phyloP scores from a whole-genome alignment of 495 filamentous ascomycete genomes.

The Penicillium mononematosum region DNA sequence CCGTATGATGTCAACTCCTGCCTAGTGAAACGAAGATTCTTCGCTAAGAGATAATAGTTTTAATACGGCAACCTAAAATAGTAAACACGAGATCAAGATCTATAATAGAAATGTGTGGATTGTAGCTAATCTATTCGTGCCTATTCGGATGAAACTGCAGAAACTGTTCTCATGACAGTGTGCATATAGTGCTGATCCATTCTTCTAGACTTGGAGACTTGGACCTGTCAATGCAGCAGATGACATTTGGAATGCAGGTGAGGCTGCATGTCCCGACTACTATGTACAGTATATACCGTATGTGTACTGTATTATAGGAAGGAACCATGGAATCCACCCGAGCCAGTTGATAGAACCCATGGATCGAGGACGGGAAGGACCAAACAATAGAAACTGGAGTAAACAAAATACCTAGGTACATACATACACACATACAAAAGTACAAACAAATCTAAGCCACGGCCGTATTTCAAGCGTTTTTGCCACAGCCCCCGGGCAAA shows the following conservation, averaged over 20 bases:
- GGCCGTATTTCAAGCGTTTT: background rate
- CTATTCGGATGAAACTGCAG: background rate
- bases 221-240: background rate
- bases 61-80: background rate
- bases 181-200: slow-evolving; percentile 4
- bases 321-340: background rate
- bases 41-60: background rate
- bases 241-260: background rate
- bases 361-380: slow-evolving; percentile 2
- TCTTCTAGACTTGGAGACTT: background rate
- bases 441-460: slow-evolving; percentile 6
- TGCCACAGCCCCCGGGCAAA: slow-evolving; percentile 6
- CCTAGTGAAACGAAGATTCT: background rate
- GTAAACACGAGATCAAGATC: background rate
- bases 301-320: background rate
- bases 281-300: background rate
- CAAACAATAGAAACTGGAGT: background rate
- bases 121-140: background rate
- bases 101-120: background rate
- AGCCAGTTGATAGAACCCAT: background rate
- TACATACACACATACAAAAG: no score
- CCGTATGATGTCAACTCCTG: background rate
- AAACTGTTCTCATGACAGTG: slow-evolving; percentile 2
- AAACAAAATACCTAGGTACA: background rate
- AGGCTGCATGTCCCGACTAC: background rate